phyloP scores from a whole-genome alignment of 805 yeast genomes.

The Candida tammaniensis region DNA sequence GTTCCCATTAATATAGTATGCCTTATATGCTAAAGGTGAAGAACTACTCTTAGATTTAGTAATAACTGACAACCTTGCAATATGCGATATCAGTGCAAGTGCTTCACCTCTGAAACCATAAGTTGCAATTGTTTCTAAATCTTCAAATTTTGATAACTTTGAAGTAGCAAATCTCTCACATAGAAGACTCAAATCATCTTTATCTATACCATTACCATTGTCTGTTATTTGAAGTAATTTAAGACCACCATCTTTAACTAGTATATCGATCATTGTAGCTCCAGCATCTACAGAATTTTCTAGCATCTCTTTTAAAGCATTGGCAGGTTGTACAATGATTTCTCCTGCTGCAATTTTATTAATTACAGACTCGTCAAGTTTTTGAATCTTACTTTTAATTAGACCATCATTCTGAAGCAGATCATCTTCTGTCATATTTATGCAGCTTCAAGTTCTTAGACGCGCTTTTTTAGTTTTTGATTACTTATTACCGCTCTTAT shows the following conservation, averaged over 20 bases:
- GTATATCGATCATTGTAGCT: slow-evolving; percentile 68
- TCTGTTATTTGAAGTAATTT: slow-evolving; percentile 85
- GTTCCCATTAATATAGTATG: slow-evolving; percentile 66
- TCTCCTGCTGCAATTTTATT: slow-evolving; percentile 97
- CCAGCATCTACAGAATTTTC: slow-evolving; percentile 92
- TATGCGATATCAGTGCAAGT: slow-evolving; percentile 88
- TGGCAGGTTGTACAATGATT: slow-evolving; percentile 88
- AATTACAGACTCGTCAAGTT: slow-evolving; percentile 69
- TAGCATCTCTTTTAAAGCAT: slow-evolving; percentile 88
- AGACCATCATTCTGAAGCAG: background rate
- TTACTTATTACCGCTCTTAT: too few relatives aligned
- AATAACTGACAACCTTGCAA: slow-evolving; percentile 74
- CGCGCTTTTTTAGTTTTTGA: too few relatives aligned
- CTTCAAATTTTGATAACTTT: slow-evolving; percentile 71
- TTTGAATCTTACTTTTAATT: slow-evolving; percentile 12
- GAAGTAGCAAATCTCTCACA: slow-evolving; percentile 94
- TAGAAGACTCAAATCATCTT: slow-evolving; percentile 71
- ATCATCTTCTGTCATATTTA: too few relatives aligned
- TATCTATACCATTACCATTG: slow-evolving; percentile 79
- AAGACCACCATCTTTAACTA: slow-evolving; percentile 90
- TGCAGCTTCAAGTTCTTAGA: too few relatives aligned
- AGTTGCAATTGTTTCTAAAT: slow-evolving; percentile 65
- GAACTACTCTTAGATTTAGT: slow-evolving; percentile 55
- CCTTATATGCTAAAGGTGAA: slow-evolving; percentile 67
- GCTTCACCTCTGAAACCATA: slow-evolving; percentile 98